Evolutionary conservation across 306 rosid genomes (phyloP).

Genomic region (Vicia faba): DNA sequence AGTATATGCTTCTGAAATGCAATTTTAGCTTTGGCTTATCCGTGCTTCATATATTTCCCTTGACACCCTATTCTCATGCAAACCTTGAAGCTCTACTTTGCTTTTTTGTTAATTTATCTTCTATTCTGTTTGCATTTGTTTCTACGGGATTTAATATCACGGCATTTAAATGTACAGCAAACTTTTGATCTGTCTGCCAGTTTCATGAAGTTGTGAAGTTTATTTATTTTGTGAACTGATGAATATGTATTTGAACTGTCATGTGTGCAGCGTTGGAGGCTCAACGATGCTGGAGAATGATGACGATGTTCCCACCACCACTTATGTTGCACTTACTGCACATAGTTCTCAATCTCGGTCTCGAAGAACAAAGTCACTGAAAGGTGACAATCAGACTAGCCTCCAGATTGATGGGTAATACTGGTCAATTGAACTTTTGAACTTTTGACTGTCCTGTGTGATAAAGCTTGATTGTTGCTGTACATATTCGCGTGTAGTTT

Average conservation of each 20-base stretch:
- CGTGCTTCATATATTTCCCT: constrained; percentile 23
- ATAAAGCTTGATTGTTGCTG: background rate
- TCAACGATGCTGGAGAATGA: constrained; percentile 72
- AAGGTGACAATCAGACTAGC: constrained; percentile 74
- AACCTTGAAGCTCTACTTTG: constrained; percentile 27
- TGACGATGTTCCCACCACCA: constrained; percentile 83
- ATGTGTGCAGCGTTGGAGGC: constrained; percentile 67
- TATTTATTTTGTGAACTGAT: constrained; percentile 28
- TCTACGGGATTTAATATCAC: constrained; percentile 27
- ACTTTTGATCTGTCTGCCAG: constrained; percentile 27
- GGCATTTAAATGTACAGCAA: constrained; percentile 7
- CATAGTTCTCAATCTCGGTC: constrained; percentile 80
- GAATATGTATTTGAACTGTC: constrained; percentile 37
- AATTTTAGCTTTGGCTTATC: constrained; percentile 22
- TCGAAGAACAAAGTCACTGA: constrained; percentile 86
- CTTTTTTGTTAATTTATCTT: constrained; percentile 20
- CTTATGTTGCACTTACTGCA: constrained; percentile 66
- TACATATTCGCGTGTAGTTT: constrained; percentile 5
- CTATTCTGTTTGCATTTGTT: constrained; percentile 20
- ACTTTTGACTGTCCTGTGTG: too few species aligned
- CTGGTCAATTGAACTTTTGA: constrained; percentile 36
- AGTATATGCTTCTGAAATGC: constrained; percentile 21
- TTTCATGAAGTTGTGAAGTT: constrained; percentile 19
- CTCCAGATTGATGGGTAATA: constrained; percentile 82
- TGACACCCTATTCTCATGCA: constrained; percentile 37